Base-by-base conservation (phyloP, 1,284 basidiomycete genomes). In the Trametes polyzona region DNA sequence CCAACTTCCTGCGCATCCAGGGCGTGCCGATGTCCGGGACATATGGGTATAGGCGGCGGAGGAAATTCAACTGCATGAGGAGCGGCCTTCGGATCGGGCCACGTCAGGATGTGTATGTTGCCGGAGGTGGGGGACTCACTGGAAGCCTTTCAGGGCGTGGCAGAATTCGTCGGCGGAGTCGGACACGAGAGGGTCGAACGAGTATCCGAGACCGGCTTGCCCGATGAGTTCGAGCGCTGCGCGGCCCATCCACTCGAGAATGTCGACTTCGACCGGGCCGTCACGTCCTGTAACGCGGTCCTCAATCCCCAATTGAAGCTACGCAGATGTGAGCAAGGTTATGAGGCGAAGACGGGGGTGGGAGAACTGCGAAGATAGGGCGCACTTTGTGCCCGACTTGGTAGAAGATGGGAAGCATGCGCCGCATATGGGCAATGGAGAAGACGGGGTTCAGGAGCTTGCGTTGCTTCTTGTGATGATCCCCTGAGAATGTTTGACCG, bases 141-240 rank as follows among this genome's bases (percentile, higher is more conserved):
- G 49, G 14, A 73, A 54, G 7, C 55, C 49, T 62, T 73, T 73
- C 17, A 75, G 47, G 1, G 73, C 62, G 14, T 68, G 59, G 3
- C 65, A 66, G 44, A 68, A 71, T 4, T 52, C 51, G 47, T 72
- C 65, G 0, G 58, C 36, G 14, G 48, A 55, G 21, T 69, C 61
- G 0, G 62, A 57, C n/a, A 61, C 61, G 24, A 74, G 62, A 4
- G 70, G 62, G 49, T 71, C 66, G 55, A 76, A 76, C 3, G 73
- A 71, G 58, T 75, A 71, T 2, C 73, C 74, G 4, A 75, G 66
- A 0, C 69, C 72, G 6, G 68, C 71, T 54, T 74, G 73, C 1
- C 72, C 73, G 50, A 76, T 66, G 14, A 72, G 65, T 61, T 76
- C 74, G 4, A 76, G 66, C 10, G 74, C 69, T 4, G 69, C 64